Evolutionary conservation across 2,329 filamentous ascomycete genomes (phyloP), one percentile per base, ranked within the genome.

Genomic region (Alternaria ethzedia): DNA sequence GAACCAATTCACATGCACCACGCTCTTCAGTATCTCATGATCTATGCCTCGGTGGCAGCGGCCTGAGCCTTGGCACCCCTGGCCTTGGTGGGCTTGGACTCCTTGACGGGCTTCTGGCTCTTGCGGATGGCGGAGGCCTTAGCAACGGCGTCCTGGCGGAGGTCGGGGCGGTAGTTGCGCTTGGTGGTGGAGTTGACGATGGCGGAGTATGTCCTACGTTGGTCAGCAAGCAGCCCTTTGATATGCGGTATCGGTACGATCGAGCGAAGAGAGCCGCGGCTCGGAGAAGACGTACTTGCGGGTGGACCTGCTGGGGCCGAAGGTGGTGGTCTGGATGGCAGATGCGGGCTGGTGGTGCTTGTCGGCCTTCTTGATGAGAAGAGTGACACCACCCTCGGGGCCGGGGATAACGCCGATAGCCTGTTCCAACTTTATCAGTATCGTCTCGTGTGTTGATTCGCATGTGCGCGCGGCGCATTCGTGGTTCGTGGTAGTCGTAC

Each of bases 51-150:
- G 62, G 69, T 68, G 58, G 73, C 70, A 71, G 90, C 90, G 86
- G 91, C 90, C 85, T 87, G 87, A 78, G 92, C 92, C 87, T 94
- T 93, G 73, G 86, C 86, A 75, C 94, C 94, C 79, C 93, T 88
- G 75, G 86, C 86, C 89, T 97, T 96, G 79, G 83, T 80, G 84
- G 90, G 89, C 75, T 88, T 88, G 69, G 85, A 83, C 66, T 90
- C 87, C 90, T 96, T 96, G 84, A 90, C 89, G 74, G 90, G 85
- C 81, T 87, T 87, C 88, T 96, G 91, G 76, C 91, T 89, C 79
- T 87, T 86, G 83, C 90, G 91, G 86, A 97, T 88, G 78, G 94
- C 93, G 78, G 90, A 94, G 80, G 91, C 93, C 79, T 96, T 93
- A 83, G 93, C 86, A 78, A 98, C 90, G 76, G 95, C 94, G 78